A percentile compares a stretch with the other conserved stretches of the same genome.
phyloP scores from a whole-genome alignment of 2,329 filamentous ascomycete genomes.

The Colletotrichum tabaci region DNA sequence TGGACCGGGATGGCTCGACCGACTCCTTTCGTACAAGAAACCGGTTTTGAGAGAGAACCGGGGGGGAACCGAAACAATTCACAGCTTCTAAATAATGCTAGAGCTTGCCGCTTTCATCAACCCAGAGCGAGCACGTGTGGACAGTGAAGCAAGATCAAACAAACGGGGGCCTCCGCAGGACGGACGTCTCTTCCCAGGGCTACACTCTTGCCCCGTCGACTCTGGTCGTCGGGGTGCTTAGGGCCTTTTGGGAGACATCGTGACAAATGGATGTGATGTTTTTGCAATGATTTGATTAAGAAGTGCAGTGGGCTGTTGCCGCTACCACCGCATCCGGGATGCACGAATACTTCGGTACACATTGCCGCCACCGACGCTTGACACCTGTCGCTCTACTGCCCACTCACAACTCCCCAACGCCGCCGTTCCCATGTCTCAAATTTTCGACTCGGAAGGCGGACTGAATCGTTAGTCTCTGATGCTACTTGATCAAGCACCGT shows the following conservation, averaged over 20 bases:
- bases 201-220: constrained; percentile 42
- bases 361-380: neutral
- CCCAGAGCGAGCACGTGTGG: constrained; percentile 76
- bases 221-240: constrained; percentile 47
- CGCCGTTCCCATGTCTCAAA: constrained; percentile 44
- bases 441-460: constrained; percentile 51
- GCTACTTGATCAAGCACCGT: neutral
- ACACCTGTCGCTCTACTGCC: neutral
- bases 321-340: neutral
- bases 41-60: neutral
- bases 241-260: constrained; percentile 45
- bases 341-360: neutral
- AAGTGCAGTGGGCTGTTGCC: too few species aligned
- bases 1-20: neutral
- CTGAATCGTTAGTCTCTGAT: constrained; percentile 42
- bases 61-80: too few species aligned
- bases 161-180: constrained; percentile 49
- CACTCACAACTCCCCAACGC: neutral
- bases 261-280: constrained; percentile 32
- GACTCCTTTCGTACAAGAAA: neutral
- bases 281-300: constrained; percentile 7
- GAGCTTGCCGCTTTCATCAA: constrained; percentile 72
- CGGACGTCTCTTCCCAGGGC: constrained; percentile 43
- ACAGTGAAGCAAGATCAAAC: constrained; percentile 77
- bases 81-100: constrained; percentile 74